Base-by-base conservation (phyloP, 768 basidiomycete genomes). In the Hericium alpestre region DNA sequence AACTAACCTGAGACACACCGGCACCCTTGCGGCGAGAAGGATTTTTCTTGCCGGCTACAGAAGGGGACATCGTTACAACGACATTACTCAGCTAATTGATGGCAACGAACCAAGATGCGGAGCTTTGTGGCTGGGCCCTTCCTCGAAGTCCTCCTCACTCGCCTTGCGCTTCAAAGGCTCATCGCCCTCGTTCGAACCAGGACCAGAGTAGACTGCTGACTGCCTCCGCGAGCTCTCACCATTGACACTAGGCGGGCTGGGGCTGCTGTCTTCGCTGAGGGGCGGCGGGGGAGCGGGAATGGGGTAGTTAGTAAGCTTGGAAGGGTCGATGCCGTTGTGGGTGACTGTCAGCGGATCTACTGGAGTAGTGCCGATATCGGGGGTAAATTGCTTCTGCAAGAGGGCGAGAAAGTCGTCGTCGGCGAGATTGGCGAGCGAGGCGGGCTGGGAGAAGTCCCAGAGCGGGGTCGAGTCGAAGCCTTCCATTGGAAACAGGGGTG, bases 381-480 rank as follows among this genome's bases (percentile, higher is more conserved):
- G 62, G 38, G 80, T 74, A 65, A 86, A 89, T 69, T 90, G 88
- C 64, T 88, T 89, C 65, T 85, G 83, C 2, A 91, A 76, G 53
- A 90, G 76, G 11, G 84, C 80, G 47, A 90, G 79, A 60, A 91
- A 87, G 71, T 89, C 86, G 64, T 83, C 83, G 65, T 90, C 87
- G 11, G 82, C 76, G 46, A 89, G 70, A 47, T 83, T 81, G 6
- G 84, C 75, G 72, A 87, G 81, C 38, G 78, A 69, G 18, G 78
- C 67, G 13, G 79, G 70, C 2, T 82, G 61, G 13, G 60, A 63
- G 57, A 86, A 74, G 63, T 87, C 85, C 86, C 87, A 88, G 67
- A 86, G 77, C 18, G 79, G 72, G 43, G 78, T 70, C 61, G 78
- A 70, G 59, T 72, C 78, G 38, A 79, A 63, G 58, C 65, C 60